Base-by-base conservation (phyloP, 257 asterid species). In the Ligustrum vulgare region DNA sequence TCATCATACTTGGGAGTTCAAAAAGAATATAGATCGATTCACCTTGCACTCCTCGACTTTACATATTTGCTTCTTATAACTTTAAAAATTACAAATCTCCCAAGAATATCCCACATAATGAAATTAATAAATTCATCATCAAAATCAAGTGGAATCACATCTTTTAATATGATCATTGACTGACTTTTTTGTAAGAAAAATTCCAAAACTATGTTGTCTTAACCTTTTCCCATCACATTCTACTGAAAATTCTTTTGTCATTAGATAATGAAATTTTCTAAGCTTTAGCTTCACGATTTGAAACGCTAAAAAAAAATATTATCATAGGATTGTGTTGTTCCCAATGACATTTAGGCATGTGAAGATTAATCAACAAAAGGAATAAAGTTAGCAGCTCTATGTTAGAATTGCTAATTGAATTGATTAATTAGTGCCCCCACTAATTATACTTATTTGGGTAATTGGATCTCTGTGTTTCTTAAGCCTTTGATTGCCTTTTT, bases 331-430 rank as follows among this genome's bases (percentile, higher is more conserved):
- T 75, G 81, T 84, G 96, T 78, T 86, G 90, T 90, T 92, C 81
- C 95, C 97, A 86, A 90, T 82, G 96, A 83, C 92, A 85, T 82
- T 84, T 82, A 84, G 78, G 84, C 95, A 89, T 89, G 93, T 87
- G 90, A 87, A 74, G 81, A 78, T 77, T 86, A 32, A 86, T 86
- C 80, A 78, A 78, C 63, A 77, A 60, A 58, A 78, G 60, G 72
- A 70, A 77, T 72, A 78, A 84, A 75, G 86, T 78, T 84, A 41
- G 75, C 77, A 81, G 81, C 73, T 69, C 80, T 77, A 33, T 82
- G 72, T 87, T 82, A 63, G 71, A 83, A 84, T 76, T 82, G 62
- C 77, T 85, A 71, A 84, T 74, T 74, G 56, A 82, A 67, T 84
- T 34, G 66, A 65, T 75, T 73, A 31, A 33, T 71, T 78, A 31